phyloP scores from a whole-genome alignment of 2,329 filamentous ascomycete genomes.

The Aspergillus pseudoterreus region DNA sequence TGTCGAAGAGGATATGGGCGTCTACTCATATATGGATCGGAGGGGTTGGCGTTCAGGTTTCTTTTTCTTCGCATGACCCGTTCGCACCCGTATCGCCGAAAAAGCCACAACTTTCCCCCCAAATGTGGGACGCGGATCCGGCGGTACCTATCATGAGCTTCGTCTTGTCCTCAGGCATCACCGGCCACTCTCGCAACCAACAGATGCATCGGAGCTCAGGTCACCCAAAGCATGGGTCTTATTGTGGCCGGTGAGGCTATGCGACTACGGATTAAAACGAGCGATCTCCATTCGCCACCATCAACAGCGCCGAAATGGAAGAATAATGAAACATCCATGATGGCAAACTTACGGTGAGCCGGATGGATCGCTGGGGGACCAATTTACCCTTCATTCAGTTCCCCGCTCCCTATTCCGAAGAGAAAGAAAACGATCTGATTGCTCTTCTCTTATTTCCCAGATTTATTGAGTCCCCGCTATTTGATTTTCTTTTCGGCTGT shows the following conservation, averaged over 20 bases:
- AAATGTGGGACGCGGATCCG: slow-evolving; percentile 29
- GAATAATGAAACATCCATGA: background rate
- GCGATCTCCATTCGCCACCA: background rate
- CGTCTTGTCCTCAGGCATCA: slow-evolving; percentile 16
- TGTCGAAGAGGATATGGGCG: background rate
- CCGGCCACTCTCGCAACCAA: background rate
- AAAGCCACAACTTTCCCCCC: slow-evolving; percentile 21
- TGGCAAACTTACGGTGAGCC: slow-evolving; percentile 5
- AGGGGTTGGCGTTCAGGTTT: slow-evolving; percentile 2
- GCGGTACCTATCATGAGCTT: slow-evolving; percentile 29
- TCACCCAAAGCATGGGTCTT: background rate
- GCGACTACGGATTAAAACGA: background rate
- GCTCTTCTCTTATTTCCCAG: background rate
- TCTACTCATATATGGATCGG: background rate
- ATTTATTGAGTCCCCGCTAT: no score
- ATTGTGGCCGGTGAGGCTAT: background rate
- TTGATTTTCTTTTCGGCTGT: background rate
- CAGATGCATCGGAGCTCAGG: background rate
- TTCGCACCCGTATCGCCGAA: slow-evolving; percentile 21
- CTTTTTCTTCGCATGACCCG: slow-evolving; percentile 12
- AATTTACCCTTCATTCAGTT: background rate
- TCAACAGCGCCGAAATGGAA: background rate
- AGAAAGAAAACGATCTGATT: no score
- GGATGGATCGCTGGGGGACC: background rate
- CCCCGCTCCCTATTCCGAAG: background rate